phyloP scores from a whole-genome alignment of 768 basidiomycete species.

The Chalciporus sphaerocephalus region DNA sequence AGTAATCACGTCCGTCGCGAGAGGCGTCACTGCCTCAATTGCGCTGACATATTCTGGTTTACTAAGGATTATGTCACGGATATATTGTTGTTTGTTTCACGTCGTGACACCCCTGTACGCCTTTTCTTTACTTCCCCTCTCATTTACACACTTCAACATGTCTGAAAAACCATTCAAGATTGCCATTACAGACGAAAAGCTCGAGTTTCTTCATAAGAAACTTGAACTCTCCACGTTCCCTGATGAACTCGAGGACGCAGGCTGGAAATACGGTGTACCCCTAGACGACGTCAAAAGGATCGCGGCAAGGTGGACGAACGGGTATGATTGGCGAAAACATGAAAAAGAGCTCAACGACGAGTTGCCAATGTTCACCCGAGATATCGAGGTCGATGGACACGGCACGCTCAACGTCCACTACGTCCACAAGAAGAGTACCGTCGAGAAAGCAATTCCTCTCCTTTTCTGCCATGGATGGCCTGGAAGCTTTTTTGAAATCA shows the following conservation, averaged over 20 bases:
- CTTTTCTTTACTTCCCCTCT: no score
- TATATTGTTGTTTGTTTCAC: no score
- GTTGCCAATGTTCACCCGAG: constrained; percentile 52
- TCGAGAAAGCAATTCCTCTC: constrained; percentile 48
- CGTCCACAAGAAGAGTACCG: constrained; percentile 48
- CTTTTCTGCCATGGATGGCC: constrained; percentile 67
- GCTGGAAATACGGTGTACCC: constrained; percentile 50
- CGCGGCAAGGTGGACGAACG: constrained; percentile 45
- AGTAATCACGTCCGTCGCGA: no score
- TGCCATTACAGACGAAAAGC: constrained; percentile 38
- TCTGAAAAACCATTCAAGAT: constrained; percentile 46
- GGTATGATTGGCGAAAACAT: constrained; percentile 53
- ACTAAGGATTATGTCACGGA: no score
- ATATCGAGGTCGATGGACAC: constrained; percentile 45
- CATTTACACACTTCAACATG: constrained; percentile 9
- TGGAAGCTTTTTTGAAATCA: constrained; percentile 53
- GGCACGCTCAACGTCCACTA: constrained; percentile 54
- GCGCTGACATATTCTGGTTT: no score
- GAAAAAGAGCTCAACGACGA: constrained; percentile 49
- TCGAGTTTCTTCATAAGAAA: constrained; percentile 41
- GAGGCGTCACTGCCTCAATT: no score
- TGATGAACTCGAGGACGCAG: constrained; percentile 51
- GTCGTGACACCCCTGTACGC: no score
- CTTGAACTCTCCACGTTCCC: constrained; percentile 49
- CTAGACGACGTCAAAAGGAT: constrained; percentile 47